phyloP scores from a whole-genome alignment of 2,329 filamentous ascomycete genomes.

The Arthrobotrys entomopaga region DNA sequence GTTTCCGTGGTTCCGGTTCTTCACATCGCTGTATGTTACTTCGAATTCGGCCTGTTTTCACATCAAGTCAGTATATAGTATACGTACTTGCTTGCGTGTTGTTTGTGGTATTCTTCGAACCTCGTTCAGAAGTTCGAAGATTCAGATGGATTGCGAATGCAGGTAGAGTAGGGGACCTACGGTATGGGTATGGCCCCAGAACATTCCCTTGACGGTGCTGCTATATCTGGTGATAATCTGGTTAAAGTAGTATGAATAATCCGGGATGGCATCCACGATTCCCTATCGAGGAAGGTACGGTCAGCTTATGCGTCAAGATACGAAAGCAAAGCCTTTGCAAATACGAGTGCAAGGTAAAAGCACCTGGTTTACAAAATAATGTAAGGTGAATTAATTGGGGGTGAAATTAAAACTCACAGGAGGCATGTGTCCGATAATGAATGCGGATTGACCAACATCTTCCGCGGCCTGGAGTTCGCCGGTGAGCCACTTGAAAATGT shows the following conservation, averaged over 20 bases:
- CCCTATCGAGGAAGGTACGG: conserved; percentile 23
- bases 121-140: no score
- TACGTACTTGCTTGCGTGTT: not conserved
- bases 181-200: conserved; percentile 52
- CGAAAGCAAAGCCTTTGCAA: no score
- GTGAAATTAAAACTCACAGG: conserved; percentile 61
- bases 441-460: conserved; percentile 67
- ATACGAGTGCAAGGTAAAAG: not conserved
- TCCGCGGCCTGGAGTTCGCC: conserved; percentile 68
- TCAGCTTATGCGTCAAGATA: conserved; percentile 17
- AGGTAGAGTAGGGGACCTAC: conserved; percentile 61
- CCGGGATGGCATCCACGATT: conserved; percentile 66
- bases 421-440: conserved; percentile 70
- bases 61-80: conserved; percentile 56
- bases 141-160: not conserved
- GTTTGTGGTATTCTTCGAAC: not conserved
- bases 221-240: conserved; percentile 68
- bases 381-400: not conserved
- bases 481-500: conserved; percentile 68
- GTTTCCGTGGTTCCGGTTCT: conserved; percentile 61
- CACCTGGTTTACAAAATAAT: no score
- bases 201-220: conserved; percentile 65
- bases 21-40: conserved; percentile 64
- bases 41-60: conserved; percentile 68
- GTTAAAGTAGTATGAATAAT: conserved; percentile 67